Base-by-base conservation (phyloP, 768 basidiomycete species). In the Trametes meyenii region DNA sequence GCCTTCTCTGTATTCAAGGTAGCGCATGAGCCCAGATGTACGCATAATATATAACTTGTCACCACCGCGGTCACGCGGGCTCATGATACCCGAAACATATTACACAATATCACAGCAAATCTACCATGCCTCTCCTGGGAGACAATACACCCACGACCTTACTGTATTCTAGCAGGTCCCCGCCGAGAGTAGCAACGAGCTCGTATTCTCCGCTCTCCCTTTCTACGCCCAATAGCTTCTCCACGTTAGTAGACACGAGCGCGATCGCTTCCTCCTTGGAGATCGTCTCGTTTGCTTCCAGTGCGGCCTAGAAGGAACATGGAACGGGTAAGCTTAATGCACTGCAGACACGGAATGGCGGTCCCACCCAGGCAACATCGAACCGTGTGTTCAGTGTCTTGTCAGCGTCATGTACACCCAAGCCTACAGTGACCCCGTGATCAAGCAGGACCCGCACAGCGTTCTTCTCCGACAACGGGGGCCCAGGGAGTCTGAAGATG, bases 331-430 rank as follows among this genome's bases (percentile, higher is more conserved):
- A 33, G 29, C 29, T 33, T 8, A 33, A 33, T 33, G 8, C 3
- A 3, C 29, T 33, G 29, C 29, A 33, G 29, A 33, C 29, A 33
- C 8, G 29, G 29, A 33, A 3, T 8, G 29, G 8, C 29, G 8
- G 59, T 3, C 66, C n/a, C 62, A 88, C 90, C 94, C 94, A 96
- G 45, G 84, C 90, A 35, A 85, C 74, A 64, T 96, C 93, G 65
- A 94, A 90, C 16, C 89, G 83, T 10, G 89, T 80, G 69, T 89
- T 92, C 23, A 90, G 83, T 7, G 89, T 87, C 26, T 81, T 79
- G 88, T 88, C 92, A 40, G 82, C 82, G 61, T 86, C 84, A 7
- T 80, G 73, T 46, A 87, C 78, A 16, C 88, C 89, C 48, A 93
- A 69, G 10, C 85, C 90, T 29, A 92, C 86, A 5, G 84, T 85